Evolutionary conservation across 1,284 basidiomycete genomes (phyloP), one percentile per base, ranked within the genome.

Genomic region (Violaceomyces palustris): DNA sequence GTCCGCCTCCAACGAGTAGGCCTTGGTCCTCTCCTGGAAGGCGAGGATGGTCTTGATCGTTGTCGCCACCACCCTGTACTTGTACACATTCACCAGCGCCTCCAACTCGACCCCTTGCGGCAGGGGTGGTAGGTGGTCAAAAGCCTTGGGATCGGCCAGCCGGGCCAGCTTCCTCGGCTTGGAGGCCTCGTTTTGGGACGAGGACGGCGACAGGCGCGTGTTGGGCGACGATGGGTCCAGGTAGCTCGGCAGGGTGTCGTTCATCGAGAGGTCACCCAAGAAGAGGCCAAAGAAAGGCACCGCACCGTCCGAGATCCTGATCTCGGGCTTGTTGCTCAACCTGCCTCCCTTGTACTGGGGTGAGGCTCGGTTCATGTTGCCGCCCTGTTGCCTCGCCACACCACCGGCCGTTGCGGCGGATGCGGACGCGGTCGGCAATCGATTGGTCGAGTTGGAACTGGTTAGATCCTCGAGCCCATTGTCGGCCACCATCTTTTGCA

Each of bases 211-310:
- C 17, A 15, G 12, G 37, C 29, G 32, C 31, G 36, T 15, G 50
- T 50, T n/a, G 17, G 61, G 52, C n/a, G 45, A 49, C 17, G 60
- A 59, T 8, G 69, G 55, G 31, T 71, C 68, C 10, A 72, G 36
- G 35, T 55, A 61, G 9, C 58, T 58, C 12, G 67, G 56, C 27
- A 73, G 56, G 9, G 54, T 45, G 31, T 73, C 66, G 19, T 47
- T 55, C 28, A 51, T 49, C 24, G 61, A 51, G 15, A 73, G 54
- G 32, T 72, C 69, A 15, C 61, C 60, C 11, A 69, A 47, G 38
- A 65, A 72, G 11, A 68, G 51, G 14, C 70, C 70, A 36, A 65
- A 67, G 60, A 69, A 69, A 4, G 66, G 66, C 8, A 69, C 52
- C 33, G 58, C 61, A 21, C 43, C 46, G 2, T 17, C 42, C 3